Evolutionary conservation across 1,139 yeast species (phyloP), one percentile per base, ranked within the genome.

Genomic region (Yamadazyma atlantica): DNA sequence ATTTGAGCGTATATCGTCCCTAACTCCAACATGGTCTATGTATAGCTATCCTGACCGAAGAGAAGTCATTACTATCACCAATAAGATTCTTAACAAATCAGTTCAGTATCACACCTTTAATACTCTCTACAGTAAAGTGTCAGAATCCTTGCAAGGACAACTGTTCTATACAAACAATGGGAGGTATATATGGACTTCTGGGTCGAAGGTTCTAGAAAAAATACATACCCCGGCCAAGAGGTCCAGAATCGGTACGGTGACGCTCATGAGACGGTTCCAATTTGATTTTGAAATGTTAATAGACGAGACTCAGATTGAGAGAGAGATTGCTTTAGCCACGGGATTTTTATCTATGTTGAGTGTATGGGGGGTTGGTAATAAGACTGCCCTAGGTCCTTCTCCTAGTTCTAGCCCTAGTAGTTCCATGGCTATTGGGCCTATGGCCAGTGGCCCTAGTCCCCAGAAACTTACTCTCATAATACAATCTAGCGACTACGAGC

Each of bases 271-370:
- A 48, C 80, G 74, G 49, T 74, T 77, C 61, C 69, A 73, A 45
- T 70, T 78, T 48, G 85, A 80, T 53, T 80, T 73, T 56, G 85
- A 80, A 55, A 50, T 80, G 39, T 58, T 75, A 33, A 57, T 80
- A 15, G 83, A 80, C 53, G 73, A 67, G 35, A 42, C 54, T 4
- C 59, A 62, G 43, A 59, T 78, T 33, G 80, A 75, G 48, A 54
- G 62, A 8, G 77, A 75, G 39, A 60, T 73, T 32, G 84, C 75
- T 1, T 53, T 80, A 37, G 74, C 80, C 11, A 78, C 85, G 7
- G 82, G 74, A 0, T 80, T 79, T 47, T 58, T 78, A 40, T 67
- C 82, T 13, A 79, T 80, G 80, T 62, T 76, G 56, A 76, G 83
- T 10, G 81, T 78, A 54, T 80, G 85, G 86, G 80, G 81, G 13